Evolutionary conservation across 257 asterid genomes (phyloP), one percentile per base, ranked within the genome.

Genomic region (Misopates orontium): DNA sequence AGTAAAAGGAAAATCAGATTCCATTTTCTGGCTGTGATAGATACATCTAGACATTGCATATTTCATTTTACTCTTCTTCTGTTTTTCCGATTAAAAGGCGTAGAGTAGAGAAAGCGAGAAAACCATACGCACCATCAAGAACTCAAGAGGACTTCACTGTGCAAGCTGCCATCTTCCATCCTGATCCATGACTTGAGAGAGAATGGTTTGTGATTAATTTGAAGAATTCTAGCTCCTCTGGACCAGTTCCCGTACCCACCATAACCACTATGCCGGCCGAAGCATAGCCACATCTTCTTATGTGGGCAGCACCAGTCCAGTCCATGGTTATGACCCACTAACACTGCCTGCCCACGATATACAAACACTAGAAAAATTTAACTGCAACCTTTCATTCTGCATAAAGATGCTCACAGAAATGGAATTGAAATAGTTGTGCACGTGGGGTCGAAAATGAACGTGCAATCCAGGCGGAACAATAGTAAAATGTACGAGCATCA

Each of bases 291-390:
- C 15, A 90, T 69, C 63, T 79, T 70, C 85, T 79, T 81, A 51
- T 82, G 58, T 4, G 99, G 97, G 73, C 97, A 93, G 73, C 97
- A 93, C 99, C 99, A 93, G 69, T 93, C 99, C 76, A 93, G 62
- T 59, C 97, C 97, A 71, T 90, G 96, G 84, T 93, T 93, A 75
- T 90, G 97, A 8, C 96, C 96, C 6, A 87, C 99, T 79, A 90
- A 90, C 63, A 90, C 79, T 5, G 95, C 97, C 98, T 92, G 89
- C 10, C 71, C 69, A 73, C 47, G 69, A 69, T 40, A 22, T 22
- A 57, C 20, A 42, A 68, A 2, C 2, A 28, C 42, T 40, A 47
- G 36, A 7, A 60, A 44, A 49, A 48, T 48, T 41, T 17, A 56
- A 28, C 3, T 21, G 11, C n/a, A 47, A 11, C 48, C 47, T 22